Conservation (phyloP, 2,329 filamentous ascomycete species). For the Nigrograna mackinnonii region DNA sequence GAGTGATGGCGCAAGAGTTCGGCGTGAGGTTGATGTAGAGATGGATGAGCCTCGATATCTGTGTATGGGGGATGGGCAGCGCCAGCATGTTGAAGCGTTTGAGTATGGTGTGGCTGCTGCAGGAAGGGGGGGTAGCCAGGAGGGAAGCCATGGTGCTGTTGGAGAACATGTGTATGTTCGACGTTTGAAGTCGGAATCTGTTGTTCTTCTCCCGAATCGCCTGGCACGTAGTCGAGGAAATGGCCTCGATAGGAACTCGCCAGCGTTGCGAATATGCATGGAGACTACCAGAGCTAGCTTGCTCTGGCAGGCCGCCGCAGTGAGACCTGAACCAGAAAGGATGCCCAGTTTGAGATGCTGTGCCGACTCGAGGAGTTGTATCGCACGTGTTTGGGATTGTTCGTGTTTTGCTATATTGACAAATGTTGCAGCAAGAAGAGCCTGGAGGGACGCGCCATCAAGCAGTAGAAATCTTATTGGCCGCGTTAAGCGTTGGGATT, state of each 20-base stretch:
- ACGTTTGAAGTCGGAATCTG: constrained; percentile 46
- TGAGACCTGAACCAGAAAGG: constrained; percentile 48
- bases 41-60: constrained; percentile 41
- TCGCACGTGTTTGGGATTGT: constrained; percentile 46
- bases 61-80: constrained; percentile 41
- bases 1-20: constrained; percentile 32
- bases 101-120: constrained; percentile 39
- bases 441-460: constrained; percentile 40
- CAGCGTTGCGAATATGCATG: constrained; percentile 55
- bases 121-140: constrained; percentile 40
- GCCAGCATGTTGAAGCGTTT: constrained; percentile 40
- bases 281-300: constrained; percentile 54
- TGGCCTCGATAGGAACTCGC: constrained; percentile 52
- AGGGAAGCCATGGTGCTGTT: constrained; percentile 39
- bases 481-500: constrained; percentile 43
- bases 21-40: constrained; percentile 37
- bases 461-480: constrained; percentile 39
- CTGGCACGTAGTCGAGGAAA: constrained; percentile 52
- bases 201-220: constrained; percentile 46
- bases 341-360: constrained; percentile 38
- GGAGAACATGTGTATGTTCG: constrained; percentile 45
- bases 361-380: constrained; percentile 38
- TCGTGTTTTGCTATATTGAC: constrained; percentile 45
- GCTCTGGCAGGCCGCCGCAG: constrained; percentile 52
- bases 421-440: constrained; percentile 43